Conservation (phyloP, 192 early-diverging fungal species). For the Globomyces pollinis-pini region DNA sequence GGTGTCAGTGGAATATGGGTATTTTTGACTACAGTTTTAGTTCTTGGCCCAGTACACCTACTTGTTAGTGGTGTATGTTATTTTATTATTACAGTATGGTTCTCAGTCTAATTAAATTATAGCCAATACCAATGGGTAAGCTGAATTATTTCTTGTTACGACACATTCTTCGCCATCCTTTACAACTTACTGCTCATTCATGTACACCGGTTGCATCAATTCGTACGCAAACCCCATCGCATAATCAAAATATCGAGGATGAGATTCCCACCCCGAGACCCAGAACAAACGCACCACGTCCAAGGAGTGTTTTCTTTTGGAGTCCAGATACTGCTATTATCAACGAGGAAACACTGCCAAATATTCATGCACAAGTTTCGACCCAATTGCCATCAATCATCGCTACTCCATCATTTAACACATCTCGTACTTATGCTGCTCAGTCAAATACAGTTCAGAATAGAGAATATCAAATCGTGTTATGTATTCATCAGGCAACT, state of each 20-base stretch:
- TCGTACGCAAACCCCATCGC: neutral
- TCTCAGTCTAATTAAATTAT: too few species aligned
- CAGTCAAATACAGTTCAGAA: too few species aligned
- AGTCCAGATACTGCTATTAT: neutral
- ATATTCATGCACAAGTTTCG: neutral
- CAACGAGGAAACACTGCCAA: neutral
- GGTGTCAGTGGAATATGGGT: slow-evolving; percentile 34
- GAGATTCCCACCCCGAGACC: too few species aligned
- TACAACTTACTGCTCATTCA: slow-evolving; percentile 46
- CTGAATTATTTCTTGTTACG: slow-evolving; percentile 70
- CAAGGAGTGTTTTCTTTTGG: neutral
- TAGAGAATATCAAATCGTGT: slow-evolving; percentile 55
- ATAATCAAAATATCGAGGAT: neutral
- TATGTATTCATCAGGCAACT: slow-evolving; percentile 81
- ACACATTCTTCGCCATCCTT: slow-evolving; percentile 72
- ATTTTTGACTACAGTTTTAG: slow-evolving; percentile 11
- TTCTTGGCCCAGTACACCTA: slow-evolving; percentile 71
- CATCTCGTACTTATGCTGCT: neutral
- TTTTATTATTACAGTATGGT: slow-evolving; percentile 76
- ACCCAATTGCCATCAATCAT: neutral
- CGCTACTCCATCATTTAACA: neutral
- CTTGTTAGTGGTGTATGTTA: slow-evolving; percentile 71
- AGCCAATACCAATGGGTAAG: slow-evolving; percentile 94
- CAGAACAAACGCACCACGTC: neutral
- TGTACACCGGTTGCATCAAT: too few species aligned